Percentiles rank a stretch among this genome's conserved stretches.
phyloP scores from a whole-genome alignment of 1,284 basidiomycete species.

The Crucibulum parvulum region DNA sequence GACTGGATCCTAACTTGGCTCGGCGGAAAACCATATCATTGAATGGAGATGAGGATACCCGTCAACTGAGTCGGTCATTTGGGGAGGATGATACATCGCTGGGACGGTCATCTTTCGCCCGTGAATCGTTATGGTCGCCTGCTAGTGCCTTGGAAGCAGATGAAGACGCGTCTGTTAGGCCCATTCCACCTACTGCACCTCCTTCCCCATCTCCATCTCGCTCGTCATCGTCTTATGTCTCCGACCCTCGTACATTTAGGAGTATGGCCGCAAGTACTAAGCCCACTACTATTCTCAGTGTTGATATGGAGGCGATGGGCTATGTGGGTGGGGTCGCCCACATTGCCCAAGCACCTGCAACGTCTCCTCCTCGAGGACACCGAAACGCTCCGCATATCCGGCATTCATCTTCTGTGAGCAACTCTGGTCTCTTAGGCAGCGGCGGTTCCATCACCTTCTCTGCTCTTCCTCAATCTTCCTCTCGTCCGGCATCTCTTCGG shows the following conservation, averaged over 20 bases:
- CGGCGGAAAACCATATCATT: conserved; percentile 68
- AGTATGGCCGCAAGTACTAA: conserved; percentile 92
- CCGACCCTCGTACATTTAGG: conserved; percentile 79
- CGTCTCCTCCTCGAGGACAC: conserved; percentile 58
- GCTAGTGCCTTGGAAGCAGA: conserved; percentile 80
- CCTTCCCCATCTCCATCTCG: conserved; percentile 85
- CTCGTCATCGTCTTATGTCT: conserved; percentile 81
- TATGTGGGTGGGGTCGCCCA: conserved; percentile 83
- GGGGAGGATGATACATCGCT: conserved; percentile 52
- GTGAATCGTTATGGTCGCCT: conserved; percentile 79
- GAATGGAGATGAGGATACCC: conserved; percentile 59
- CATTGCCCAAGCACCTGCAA: conserved; percentile 85
- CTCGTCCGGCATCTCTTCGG: conserved; percentile 54
- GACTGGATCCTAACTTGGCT: conserved; percentile 42
- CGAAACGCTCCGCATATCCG: conserved; percentile 63
- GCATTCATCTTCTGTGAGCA: conserved; percentile 60
- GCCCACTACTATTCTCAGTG: conserved; percentile 90
- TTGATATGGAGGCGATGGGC: conserved; percentile 60
- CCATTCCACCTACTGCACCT: conserved; percentile 84
- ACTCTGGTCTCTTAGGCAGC: conserved; percentile 45
- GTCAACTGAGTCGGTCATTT: conserved; percentile 36
- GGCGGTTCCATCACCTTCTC: conserved; percentile 76
- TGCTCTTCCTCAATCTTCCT: conserved; percentile 61
- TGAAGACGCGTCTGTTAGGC: conserved; percentile 89
- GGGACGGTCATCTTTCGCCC: conserved; percentile 60